phyloP scores from a whole-genome alignment of 108 stramenopile species.

The Skeletonema potamos region DNA sequence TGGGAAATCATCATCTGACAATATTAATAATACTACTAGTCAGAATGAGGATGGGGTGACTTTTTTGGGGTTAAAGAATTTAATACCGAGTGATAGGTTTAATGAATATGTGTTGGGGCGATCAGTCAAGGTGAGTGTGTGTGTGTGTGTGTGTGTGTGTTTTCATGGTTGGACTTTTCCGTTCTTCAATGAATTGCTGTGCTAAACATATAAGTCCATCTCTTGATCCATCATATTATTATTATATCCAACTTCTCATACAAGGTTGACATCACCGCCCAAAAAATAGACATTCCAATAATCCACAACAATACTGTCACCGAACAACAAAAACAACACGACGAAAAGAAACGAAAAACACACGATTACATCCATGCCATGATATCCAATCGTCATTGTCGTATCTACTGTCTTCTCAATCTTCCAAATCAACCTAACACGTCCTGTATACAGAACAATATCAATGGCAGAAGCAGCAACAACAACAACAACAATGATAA shows the following conservation, averaged over 20 bases:
- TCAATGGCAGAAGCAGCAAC: no score
- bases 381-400: conserved; percentile 81
- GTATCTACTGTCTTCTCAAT: conserved; percentile 58
- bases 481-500: not conserved
- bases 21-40: not conserved
- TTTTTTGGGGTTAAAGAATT: conserved; percentile 49
- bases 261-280: conserved; percentile 25
- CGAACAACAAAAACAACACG: conserved; percentile 22
- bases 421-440: conserved; percentile 1
- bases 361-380: conserved; percentile 67
- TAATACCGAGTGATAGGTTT: conserved; percentile 39
- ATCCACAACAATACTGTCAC: not conserved
- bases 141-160: no score
- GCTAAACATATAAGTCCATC: not conserved
- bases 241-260: not conserved
- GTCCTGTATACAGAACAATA: conserved; percentile 2
- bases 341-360: conserved; percentile 30
- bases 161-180: no score
- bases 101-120: conserved; percentile 54
- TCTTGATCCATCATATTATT: not conserved
- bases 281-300: conserved; percentile 16
- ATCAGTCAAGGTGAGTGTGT: conserved; percentile 41
- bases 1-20: conserved; percentile 13
- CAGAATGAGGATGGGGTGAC: conserved; percentile 1
- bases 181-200: no score